Conservation (phyloP, 2,329 filamentous ascomycete genomes). For the Penicillium sp. region DNA sequence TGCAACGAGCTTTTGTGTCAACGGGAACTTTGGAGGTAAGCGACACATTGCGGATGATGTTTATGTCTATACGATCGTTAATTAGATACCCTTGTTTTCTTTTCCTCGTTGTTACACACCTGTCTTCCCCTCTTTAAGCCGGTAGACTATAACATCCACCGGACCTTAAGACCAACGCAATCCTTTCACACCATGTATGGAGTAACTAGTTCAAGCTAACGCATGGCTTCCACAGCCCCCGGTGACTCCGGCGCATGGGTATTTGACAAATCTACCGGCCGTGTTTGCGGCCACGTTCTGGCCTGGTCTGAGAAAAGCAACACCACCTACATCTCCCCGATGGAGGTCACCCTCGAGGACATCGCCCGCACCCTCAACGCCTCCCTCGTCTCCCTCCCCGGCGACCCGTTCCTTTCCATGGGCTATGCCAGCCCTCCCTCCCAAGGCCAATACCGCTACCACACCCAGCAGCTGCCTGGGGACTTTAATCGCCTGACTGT, state of each 20-base stretch:
- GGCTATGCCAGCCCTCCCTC: constrained; percentile 15
- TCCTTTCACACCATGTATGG: constrained; percentile 5
- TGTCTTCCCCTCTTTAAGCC: constrained; percentile 11
- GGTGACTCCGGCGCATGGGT: constrained; percentile 94
- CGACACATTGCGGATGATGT: constrained; percentile 21
- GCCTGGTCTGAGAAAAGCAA: constrained; percentile 77
- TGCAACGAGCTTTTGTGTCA: constrained; percentile 63
- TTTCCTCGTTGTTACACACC: constrained; percentile 6
- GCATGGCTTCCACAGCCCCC: constrained; percentile 43
- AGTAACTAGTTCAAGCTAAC: constrained; percentile 21
- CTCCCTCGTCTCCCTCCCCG: constrained; percentile 64
- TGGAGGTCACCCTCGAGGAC: constrained; percentile 83
- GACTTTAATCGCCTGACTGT: constrained; percentile 20
- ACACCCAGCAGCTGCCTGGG: constrained; percentile 15
- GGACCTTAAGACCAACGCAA: constrained; percentile 3
- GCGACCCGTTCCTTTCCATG: constrained; percentile 29
- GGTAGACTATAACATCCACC: constrained; percentile 17
- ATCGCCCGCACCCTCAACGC: constrained; percentile 75
- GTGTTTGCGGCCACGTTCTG: constrained; percentile 82
- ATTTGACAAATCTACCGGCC: constrained; percentile 70
- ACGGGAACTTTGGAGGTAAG: constrained; percentile 54
- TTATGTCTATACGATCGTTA: constrained; percentile 20
- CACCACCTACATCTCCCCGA: constrained; percentile 88
- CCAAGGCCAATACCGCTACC: constrained; percentile 16
- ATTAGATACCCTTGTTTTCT: constrained; percentile 23